Evolutionary conservation across 2,329 filamentous ascomycete genomes (phyloP).

Genomic region (Stachybotrys echinatus): DNA sequence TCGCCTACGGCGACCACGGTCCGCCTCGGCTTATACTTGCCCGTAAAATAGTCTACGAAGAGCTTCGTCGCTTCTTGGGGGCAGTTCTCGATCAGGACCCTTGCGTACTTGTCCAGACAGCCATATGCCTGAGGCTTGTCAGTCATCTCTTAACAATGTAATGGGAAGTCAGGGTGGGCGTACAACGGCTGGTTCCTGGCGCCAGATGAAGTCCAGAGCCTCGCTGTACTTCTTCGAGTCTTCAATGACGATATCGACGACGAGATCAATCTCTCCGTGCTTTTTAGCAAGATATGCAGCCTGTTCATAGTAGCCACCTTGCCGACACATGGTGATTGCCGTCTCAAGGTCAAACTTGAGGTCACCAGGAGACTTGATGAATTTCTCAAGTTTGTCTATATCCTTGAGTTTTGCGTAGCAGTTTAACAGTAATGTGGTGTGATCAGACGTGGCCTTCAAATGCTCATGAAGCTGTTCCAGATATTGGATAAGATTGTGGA

Average conservation of each 20-base stretch:
- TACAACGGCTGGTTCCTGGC: constrained; percentile 72
- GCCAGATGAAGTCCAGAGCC: constrained; percentile 87
- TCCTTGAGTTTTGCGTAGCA: constrained; percentile 98
- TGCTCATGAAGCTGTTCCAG: constrained; percentile 94
- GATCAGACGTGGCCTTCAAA: constrained; percentile 86
- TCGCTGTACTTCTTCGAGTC: constrained; percentile 88
- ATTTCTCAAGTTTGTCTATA: constrained; percentile 90
- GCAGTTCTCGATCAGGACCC: constrained; percentile 83
- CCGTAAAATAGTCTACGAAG: constrained; percentile 94
- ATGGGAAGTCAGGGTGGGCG: constrained; percentile 24
- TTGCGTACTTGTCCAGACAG: constrained; percentile 91
- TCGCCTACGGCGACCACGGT: constrained; percentile 38
- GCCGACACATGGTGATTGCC: constrained; percentile 93
- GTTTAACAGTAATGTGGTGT: constrained; percentile 90
- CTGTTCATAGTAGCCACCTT: constrained; percentile 95
- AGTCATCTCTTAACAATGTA: constrained; percentile 13
- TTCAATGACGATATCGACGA: constrained; percentile 93
- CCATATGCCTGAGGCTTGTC: constrained; percentile 61
- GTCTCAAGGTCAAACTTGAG: constrained; percentile 96
- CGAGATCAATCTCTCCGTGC: constrained; percentile 87
- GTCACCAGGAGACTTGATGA: constrained; percentile 92
- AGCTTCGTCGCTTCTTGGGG: constrained; percentile 75
- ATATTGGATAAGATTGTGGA: constrained; percentile 96
- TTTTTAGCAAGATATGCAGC: constrained; percentile 93
- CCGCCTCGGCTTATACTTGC: constrained; percentile 69